Percentiles rank a stretch among this genome's conserved stretches.
These are phyloP conservation scores for Paraconiothyrium sp. DNA, from an alignment of 2,329 filamentous ascomycete species.

Conservation along the genomic window DNA sequence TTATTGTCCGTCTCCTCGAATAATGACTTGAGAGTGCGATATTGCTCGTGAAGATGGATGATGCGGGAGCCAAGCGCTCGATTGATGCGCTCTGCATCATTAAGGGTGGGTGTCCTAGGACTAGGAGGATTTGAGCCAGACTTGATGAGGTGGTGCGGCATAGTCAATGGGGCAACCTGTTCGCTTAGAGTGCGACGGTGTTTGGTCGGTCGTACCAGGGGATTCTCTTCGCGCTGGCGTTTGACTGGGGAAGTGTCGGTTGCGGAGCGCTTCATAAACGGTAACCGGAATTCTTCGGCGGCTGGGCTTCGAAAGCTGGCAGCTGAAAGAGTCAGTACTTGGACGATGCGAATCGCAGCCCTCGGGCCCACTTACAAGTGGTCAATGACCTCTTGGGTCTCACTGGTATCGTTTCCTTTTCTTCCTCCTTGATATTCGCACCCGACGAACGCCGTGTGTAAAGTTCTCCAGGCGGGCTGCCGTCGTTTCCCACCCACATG, in stretches of 20 bases:
- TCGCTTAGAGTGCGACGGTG: conserved; percentile 26
- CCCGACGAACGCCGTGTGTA: conserved; percentile 33
- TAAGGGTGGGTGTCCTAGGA: conserved; percentile 15
- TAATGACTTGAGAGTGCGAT: conserved; percentile 5
- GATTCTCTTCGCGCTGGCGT: conserved; percentile 36
- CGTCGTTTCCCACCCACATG: conserved; percentile 37
- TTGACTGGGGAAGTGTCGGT: conserved; percentile 31
- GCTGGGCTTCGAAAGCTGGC: conserved; percentile 7
- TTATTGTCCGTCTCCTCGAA: background rate
- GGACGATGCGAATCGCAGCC: background rate
- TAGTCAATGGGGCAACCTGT: conserved; percentile 26
- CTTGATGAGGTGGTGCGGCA: conserved; percentile 12
- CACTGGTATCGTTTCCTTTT: conserved; percentile 35
- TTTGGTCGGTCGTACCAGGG: conserved; percentile 25
- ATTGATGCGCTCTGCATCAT: conserved; percentile 31
- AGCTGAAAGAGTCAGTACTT: background rate
- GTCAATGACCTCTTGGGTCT: conserved; percentile 71
- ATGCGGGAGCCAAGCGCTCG: conserved; percentile 32
- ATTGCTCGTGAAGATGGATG: conserved; percentile 30
- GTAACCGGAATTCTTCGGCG: conserved; percentile 20
- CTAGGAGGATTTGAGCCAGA: conserved; percentile 26
- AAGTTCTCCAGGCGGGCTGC: conserved; percentile 27
- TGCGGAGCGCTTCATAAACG: conserved; percentile 30
- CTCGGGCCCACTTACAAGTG: conserved; percentile 66
- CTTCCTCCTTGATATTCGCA: conserved; percentile 22